Base-by-base conservation (phyloP, 2,329 filamentous ascomycete genomes). In the Cordyceps cateniannulata region DNA sequence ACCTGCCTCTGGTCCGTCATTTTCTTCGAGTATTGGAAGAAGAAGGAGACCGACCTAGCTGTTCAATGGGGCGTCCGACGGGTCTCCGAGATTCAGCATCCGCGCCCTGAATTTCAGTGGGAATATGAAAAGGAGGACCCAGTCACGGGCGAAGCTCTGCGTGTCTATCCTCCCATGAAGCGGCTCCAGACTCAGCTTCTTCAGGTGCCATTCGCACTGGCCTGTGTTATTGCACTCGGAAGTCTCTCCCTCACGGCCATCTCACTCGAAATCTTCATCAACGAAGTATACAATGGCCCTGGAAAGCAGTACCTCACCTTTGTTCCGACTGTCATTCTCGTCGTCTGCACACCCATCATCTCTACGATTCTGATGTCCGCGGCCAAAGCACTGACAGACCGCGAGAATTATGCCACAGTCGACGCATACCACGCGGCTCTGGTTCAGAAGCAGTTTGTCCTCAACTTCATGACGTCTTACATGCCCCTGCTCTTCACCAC, bases 401-500 rank as follows among this genome's bases (percentile, higher is more conserved):
- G 86, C 66, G 95, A 99, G 70, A 99, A 99, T 70, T 96, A 98
- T 72, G 89, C 93, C 67, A 98, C 91, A 0, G 83, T 89, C 62
- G 91, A 93, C 65, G 75, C 87, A 16, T 89, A 96, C 68, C 86
- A 96, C 63, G 85, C 89, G 22, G 89, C 93, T 1, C 84, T 96
- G 70, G 91, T 95, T 0, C 87, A 90, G 62, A 99, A 99, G 78
- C 89, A 96, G 38, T 98, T 99, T 69, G 86, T 98, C 16, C 84
- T 98, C 69, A 96, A 97, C 77, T 96, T 97, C 75, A 93, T 98
- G 75, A 96, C 92, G 6, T 96, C 93, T 0, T 98, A 97, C 72
- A 85, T 96, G 57, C 90, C 91, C 1, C 87, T 96, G n/a, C 87
- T 96, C 70, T 82, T 98, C 20, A 97, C 93, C 0, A 91, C 93